A percentile compares a stretch with the other conserved stretches of the same genome.
Evolutionary conservation across 2,329 filamentous ascomycete species (phyloP).

Genomic region (Thelonectria rubi): DNA sequence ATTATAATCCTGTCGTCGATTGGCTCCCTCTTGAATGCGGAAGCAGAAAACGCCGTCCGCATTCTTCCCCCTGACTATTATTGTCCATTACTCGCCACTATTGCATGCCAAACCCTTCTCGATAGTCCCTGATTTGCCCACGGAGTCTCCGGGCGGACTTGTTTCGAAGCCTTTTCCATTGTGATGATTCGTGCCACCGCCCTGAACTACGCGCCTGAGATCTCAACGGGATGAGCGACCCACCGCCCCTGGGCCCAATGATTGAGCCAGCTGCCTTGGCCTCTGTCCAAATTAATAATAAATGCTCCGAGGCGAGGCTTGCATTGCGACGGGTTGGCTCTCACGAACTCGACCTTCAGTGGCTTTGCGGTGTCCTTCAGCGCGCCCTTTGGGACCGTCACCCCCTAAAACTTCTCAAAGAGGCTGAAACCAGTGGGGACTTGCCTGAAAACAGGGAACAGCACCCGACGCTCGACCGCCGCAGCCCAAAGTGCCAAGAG

Average conservation of each 20-base stretch:
- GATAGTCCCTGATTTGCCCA: background rate
- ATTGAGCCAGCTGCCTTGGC: background rate
- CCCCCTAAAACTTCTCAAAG: background rate
- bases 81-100: background rate
- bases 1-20: too few relatives aligned
- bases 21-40: background rate
- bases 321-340: background rate
- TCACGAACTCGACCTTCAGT: background rate
- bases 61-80: background rate
- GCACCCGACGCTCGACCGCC: background rate
- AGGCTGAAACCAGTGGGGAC: constrained; percentile 18
- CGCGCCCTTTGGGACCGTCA: background rate
- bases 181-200: constrained; percentile 5
- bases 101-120: background rate
- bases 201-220: constrained; percentile 4
- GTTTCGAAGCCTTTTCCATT: background rate
- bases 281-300: background rate
- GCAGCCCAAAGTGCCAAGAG: constrained; percentile 3
- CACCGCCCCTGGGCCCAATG: constrained; percentile 4
- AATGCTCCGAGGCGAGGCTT: background rate
- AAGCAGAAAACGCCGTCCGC: background rate
- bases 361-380: background rate
- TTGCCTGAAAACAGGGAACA: constrained; percentile 11
- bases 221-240: constrained; percentile 3
- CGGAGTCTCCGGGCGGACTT: constrained; percentile 9